Conservation (phyloP, 176 grass and related monocot species). For the Musa acuminata region DNA sequence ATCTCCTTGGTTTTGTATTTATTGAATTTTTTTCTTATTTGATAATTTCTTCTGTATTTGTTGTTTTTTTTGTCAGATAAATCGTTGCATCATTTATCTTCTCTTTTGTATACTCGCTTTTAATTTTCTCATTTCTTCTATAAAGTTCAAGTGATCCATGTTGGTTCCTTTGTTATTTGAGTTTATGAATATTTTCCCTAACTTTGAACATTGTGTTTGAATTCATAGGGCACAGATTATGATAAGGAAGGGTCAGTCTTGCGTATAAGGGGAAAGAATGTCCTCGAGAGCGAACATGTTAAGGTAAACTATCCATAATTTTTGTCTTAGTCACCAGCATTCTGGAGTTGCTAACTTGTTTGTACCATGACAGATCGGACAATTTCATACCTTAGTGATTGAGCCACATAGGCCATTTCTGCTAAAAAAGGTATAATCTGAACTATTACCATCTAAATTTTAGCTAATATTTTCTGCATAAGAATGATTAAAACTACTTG, state of each 20-base stretch:
- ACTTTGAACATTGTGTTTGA: constrained; percentile 12
- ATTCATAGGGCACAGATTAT: constrained; percentile 67
- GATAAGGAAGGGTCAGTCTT: constrained; percentile 78
- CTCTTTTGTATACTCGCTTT: neutral
- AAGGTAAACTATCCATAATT: constrained; percentile 38
- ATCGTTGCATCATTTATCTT: no score
- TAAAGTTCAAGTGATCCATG: neutral
- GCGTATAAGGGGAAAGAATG: constrained; percentile 83
- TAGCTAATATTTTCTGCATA: neutral
- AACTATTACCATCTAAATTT: constrained; percentile 9
- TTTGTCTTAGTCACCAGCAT: neutral
- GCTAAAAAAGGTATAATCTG: constrained; percentile 56
- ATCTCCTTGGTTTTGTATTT: neutral
- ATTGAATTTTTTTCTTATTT: no score
- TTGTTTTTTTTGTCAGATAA: no score
- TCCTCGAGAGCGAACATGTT: constrained; percentile 77
- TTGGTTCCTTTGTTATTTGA: neutral
- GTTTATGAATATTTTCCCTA: neutral
- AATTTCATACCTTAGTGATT: constrained; percentile 90
- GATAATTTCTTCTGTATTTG: no score
- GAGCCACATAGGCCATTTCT: constrained; percentile 69
- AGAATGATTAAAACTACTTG: no score
- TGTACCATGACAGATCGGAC: constrained; percentile 45
- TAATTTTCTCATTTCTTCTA: neutral
- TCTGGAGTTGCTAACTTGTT: constrained; percentile 9